phyloP scores from a whole-genome alignment of 352 stramenopile genomes.

The Achlya hypogyna region DNA sequence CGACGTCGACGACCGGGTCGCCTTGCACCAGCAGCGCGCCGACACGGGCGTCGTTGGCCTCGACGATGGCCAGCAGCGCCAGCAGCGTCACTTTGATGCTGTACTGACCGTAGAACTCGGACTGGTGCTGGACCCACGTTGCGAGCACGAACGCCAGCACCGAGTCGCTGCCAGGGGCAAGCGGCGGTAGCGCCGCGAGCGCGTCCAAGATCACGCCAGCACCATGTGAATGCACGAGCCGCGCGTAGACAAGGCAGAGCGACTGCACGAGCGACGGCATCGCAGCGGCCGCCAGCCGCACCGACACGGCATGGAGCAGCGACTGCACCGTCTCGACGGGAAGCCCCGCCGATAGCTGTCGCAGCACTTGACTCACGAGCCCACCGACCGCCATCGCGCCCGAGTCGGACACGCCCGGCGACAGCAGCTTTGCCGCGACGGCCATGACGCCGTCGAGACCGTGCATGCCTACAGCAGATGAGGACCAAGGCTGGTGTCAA shows the following conservation, averaged over 20 bases:
- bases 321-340: conserved; percentile 58
- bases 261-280: conserved; percentile 69
- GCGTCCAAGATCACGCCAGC: conserved; percentile 48
- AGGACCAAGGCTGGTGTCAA: background rate
- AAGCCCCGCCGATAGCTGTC: conserved; percentile 50
- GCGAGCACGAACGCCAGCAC: conserved; percentile 73
- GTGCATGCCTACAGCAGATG: conserved; percentile 25
- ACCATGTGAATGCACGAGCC: conserved; percentile 65
- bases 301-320: conserved; percentile 59
- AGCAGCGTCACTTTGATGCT: conserved; percentile 79
- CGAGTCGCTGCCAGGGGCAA: conserved; percentile 19
- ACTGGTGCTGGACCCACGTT: conserved; percentile 77
- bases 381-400: conserved; percentile 63
- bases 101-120: conserved; percentile 76
- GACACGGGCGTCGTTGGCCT: conserved; percentile 68
- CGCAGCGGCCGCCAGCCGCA: conserved; percentile 51
- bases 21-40: conserved; percentile 53
- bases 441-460: conserved; percentile 62
- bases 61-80: conserved; percentile 55
- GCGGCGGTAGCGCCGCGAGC: conserved; percentile 53
- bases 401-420: conserved; percentile 52
- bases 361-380: conserved; percentile 70
- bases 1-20: conserved; percentile 29
- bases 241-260: conserved; percentile 75
- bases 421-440: conserved; percentile 59